Evolutionary conservation across 2,329 filamentous ascomycete species (phyloP).

Genomic region (Lecanicillium sp.): DNA sequence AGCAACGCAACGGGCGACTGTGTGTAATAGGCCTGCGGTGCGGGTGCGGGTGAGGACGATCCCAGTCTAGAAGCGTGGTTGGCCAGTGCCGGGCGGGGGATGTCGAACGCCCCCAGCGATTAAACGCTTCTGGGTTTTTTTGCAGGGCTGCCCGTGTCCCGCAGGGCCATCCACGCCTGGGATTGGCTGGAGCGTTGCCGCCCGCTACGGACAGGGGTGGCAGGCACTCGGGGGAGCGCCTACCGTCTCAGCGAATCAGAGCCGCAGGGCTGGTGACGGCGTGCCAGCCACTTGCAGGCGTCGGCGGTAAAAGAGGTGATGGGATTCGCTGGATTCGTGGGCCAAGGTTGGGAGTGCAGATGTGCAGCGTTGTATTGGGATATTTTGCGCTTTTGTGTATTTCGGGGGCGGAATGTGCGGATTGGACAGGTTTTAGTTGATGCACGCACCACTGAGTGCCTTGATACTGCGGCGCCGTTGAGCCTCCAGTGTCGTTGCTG

Average conservation of each 20-base stretch:
- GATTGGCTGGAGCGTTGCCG: constrained; percentile 7
- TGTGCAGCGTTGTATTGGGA: neutral
- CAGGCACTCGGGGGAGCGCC: constrained; percentile 19
- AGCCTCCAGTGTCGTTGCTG: neutral
- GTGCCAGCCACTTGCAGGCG: constrained; percentile 29
- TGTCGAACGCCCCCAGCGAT: too few relatives aligned
- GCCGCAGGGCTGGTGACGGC: constrained; percentile 27
- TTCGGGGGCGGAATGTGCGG: neutral
- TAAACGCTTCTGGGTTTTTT: too few relatives aligned
- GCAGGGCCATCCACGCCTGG: too few relatives aligned
- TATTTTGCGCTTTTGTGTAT: neutral
- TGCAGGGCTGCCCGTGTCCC: too few relatives aligned
- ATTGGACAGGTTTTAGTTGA: too few relatives aligned
- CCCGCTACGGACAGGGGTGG: constrained; percentile 10
- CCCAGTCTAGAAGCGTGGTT: too few relatives aligned
- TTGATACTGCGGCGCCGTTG: neutral
- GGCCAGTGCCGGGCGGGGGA: too few relatives aligned
- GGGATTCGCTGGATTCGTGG: constrained; percentile 19
- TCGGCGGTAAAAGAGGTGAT: constrained; percentile 35
- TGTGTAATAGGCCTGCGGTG: too few relatives aligned
- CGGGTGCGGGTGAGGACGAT: too few relatives aligned
- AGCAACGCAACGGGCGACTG: too few relatives aligned
- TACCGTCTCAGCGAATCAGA: constrained; percentile 30
- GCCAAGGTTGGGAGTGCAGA: too few relatives aligned
- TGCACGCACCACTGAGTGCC: too few relatives aligned